Conservation (phyloP, 352 stramenopile species). For the Pythium diclinum region DNA sequence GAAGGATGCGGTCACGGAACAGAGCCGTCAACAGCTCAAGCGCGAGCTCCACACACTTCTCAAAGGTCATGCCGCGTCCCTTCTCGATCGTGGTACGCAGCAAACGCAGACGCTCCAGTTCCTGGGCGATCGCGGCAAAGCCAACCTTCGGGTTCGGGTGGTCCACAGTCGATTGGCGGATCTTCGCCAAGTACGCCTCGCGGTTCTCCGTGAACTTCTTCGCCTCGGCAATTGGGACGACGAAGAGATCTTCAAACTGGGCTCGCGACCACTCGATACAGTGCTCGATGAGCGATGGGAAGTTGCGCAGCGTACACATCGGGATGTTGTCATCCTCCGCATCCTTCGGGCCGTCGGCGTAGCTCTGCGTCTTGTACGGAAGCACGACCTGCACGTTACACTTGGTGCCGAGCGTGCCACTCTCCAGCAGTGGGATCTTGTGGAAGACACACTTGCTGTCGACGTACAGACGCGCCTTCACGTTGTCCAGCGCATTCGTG, state of each 20-base stretch:
- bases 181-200: constrained; percentile 67
- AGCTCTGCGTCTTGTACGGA: constrained; percentile 91
- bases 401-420: constrained; percentile 98
- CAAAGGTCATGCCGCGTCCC: constrained; percentile 56
- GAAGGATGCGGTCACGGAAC: constrained; percentile 89
- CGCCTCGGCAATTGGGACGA: constrained; percentile 73
- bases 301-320: constrained; percentile 99
- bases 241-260: constrained; percentile 84
- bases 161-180: constrained; percentile 65
- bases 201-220: constrained; percentile 86
- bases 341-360: constrained; percentile 94
- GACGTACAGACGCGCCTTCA: constrained; percentile 97
- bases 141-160: constrained; percentile 72
- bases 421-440: constrained; percentile 96
- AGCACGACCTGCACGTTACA: constrained; percentile 94
- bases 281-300: constrained; percentile 94
- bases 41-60: constrained; percentile 66
- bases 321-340: constrained; percentile 98
- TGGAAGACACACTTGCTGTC: constrained; percentile 98
- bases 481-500: constrained; percentile 99
- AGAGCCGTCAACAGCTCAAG: constrained; percentile 71
- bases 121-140: constrained; percentile 61
- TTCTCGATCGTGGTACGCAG: constrained; percentile 57
- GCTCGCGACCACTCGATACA: constrained; percentile 98
- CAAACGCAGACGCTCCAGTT: constrained; percentile 62